Base-by-base conservation (phyloP, 2,329 filamentous ascomycete species). In the Sporothrix phasma region DNA sequence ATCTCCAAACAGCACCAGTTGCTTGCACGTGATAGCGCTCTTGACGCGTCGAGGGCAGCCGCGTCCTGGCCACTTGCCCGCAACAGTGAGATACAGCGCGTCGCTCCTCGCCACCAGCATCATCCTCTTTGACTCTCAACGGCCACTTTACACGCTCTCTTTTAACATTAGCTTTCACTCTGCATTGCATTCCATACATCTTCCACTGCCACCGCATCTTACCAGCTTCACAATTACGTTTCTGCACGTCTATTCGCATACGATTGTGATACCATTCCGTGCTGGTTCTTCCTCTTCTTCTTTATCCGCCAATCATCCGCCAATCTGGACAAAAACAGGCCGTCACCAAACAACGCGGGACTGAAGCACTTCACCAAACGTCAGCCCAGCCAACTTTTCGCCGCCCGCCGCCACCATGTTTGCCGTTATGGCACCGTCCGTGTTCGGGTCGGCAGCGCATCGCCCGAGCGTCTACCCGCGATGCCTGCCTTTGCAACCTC, bases 391-490 rank as follows among this genome's bases (percentile, higher is more conserved):
- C 43, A n/a, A 17, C 24, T 29, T 22, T 17, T 31, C 26, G 49
- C 29, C 31, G n/a, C 10, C 49, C 10, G 49, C 49, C 8, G 58
- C 22, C 62, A 54, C 49, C 46, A 68, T 68, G 67, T 68, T 68
- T 43, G 59, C 66, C 49, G 34, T 63, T 15, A 64, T 65, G 62
- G 45, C 47, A 58, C 65, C 66, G 37, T 59, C 61, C 6, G 10
- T 43, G 5, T 58, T 66, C 47, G 65, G 66, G 19, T 39, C 29
- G 41, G 56, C 61, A 34, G 24, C 19, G 73, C 77, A 74, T 74
- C 75, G 68, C 70, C 70, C 66, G 70, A 74, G 72, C 70, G 71
- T 45, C 69, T 76, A n/a, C 76, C 79, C 19, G 74, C 77, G 58
- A 78, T 80, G 70, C 76, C 67, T 68, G 74, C 60, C 72, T 74